phyloP scores from a whole-genome alignment of 345 rosid species.

The Hibiscus mutabilis region DNA sequence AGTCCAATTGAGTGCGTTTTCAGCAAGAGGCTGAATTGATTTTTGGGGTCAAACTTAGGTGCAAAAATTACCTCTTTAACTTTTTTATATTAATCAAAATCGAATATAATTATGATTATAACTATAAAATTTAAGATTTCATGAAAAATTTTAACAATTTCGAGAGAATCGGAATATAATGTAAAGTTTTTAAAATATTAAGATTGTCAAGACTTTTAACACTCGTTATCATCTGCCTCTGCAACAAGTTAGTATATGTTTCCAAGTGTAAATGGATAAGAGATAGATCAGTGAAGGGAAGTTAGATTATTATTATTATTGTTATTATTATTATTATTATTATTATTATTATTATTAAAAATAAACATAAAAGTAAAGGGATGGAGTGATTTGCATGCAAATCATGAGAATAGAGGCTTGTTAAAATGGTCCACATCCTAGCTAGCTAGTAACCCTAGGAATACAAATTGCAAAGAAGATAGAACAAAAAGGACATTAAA shows the following conservation, averaged over 20 bases:
- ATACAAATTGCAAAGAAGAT: neutral
- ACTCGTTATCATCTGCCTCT: neutral
- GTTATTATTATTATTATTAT: neutral
- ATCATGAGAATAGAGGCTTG: neutral
- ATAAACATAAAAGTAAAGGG: neutral
- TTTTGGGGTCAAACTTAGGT: too few species aligned
- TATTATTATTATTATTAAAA: neutral
- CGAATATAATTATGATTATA: too few species aligned
- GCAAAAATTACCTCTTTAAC: too few species aligned
- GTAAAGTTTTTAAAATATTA: too few species aligned
- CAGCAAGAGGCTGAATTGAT: too few species aligned
- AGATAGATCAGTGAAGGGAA: neutral
- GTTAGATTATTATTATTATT: neutral
- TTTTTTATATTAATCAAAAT: too few species aligned
- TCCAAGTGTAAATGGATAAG: neutral
- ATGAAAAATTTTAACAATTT: too few species aligned
- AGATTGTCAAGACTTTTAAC: neutral
- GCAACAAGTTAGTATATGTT: neutral
- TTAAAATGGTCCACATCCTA: neutral
- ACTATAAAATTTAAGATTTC: too few species aligned
- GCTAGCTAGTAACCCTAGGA: neutral
- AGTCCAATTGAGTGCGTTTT: too few species aligned
- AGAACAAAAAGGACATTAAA: neutral
- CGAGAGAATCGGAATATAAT: neutral
- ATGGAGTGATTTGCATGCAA: neutral